Percentiles rank a stretch among this genome's conserved stretches.
Conservation (phyloP, 2,329 filamentous ascomycete genomes). For the Microdochium trichocladiopsis region DNA sequence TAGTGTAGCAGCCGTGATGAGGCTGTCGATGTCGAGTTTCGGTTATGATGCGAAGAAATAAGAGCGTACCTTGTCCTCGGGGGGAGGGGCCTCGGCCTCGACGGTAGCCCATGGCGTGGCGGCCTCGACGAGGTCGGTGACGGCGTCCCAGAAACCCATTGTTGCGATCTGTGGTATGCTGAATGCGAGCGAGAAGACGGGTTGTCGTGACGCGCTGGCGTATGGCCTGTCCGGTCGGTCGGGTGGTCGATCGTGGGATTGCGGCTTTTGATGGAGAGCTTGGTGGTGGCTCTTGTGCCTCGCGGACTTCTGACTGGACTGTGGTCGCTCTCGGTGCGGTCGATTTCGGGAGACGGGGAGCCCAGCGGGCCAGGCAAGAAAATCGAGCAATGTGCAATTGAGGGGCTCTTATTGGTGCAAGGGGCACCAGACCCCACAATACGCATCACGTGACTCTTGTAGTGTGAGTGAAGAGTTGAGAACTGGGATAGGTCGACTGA, state of each 20-base stretch:
- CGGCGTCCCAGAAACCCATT: conserved; percentile 63
- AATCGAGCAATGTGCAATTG: conserved; percentile 43
- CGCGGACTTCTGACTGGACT: neutral
- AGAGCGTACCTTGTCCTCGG: conserved; percentile 51
- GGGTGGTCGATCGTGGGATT: neutral
- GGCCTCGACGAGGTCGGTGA: conserved; percentile 58
- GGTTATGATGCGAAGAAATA: neutral
- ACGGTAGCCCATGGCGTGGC: conserved; percentile 58
- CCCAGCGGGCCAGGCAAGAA: conserved; percentile 31
- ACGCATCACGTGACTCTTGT: conserved; percentile 18
- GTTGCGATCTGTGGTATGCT: conserved; percentile 26
- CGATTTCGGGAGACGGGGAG: conserved; percentile 26
- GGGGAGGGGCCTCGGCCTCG: conserved; percentile 61
- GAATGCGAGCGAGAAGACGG: neutral
- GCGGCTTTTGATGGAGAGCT: conserved; percentile 1
- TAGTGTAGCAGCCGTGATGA: too few species aligned
- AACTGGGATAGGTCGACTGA: too few species aligned
- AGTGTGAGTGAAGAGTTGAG: too few species aligned
- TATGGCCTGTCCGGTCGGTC: conserved; percentile 14
- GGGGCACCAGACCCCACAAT: conserved; percentile 7
- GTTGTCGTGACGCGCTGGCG: conserved; percentile 6
- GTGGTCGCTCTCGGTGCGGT: conserved; percentile 20
- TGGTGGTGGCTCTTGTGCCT: too few species aligned
- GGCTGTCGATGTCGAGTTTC: too few species aligned
- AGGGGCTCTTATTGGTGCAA: conserved; percentile 36